These are phyloP conservation scores for Chrysosphaeria jannelii DNA, from an alignment of 2,329 filamentous ascomycete genomes.

Conservation along the genomic window DNA sequence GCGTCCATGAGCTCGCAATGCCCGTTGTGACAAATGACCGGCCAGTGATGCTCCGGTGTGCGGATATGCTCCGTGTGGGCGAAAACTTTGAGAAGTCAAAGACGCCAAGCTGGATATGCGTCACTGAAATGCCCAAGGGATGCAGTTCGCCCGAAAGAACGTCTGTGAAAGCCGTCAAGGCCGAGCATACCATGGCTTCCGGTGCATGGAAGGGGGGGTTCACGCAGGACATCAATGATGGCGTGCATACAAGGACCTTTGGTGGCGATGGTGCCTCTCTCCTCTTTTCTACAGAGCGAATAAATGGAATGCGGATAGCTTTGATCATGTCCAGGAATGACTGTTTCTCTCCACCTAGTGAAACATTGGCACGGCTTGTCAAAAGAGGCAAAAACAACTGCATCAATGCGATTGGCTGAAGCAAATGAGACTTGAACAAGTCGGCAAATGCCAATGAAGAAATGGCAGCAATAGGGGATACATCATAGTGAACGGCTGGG, in stretches of 20 bases:
- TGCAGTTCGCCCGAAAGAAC: conserved; percentile 54
- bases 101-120: conserved; percentile 70
- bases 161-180: conserved; percentile 59
- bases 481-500: conserved; percentile 51
- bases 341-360: conserved; percentile 1
- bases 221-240: conserved; percentile 52
- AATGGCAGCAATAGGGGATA: conserved; percentile 61
- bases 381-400: conserved; percentile 70
- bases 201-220: conserved; percentile 56
- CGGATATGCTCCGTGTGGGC: conserved; percentile 9
- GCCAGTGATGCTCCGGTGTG: conserved; percentile 4
- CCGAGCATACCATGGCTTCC: conserved; percentile 62
- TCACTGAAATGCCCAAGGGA: conserved; percentile 46
- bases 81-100: conserved; percentile 53
- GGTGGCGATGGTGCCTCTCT: conserved; percentile 12
- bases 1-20: conserved; percentile 26
- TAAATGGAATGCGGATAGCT: too few species aligned
- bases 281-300: too few species aligned
- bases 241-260: conserved; percentile 49
- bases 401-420: conserved; percentile 66
- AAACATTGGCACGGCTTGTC: conserved; percentile 23
- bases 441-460: conserved; percentile 63
- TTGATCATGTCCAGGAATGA: too few species aligned
- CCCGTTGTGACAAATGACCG: too few species aligned
- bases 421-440: conserved; percentile 69